Conservation (phyloP, 257 asterid species). For the Fraxinus anomala region DNA sequence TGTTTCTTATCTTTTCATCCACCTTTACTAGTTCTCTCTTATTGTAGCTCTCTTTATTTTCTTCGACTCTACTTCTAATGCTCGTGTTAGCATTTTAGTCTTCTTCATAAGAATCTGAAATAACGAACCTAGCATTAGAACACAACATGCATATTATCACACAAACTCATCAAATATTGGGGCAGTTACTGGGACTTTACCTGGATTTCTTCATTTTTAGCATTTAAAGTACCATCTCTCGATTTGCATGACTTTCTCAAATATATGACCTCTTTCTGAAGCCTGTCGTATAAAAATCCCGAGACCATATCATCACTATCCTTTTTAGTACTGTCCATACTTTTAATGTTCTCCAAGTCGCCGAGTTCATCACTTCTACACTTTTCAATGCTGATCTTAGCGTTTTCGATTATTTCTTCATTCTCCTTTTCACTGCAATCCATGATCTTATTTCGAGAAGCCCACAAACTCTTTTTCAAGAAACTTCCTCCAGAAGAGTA, state of each 20-base stretch:
- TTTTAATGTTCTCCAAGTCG: constrained; percentile 34
- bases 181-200: constrained; percentile 28
- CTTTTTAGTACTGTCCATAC: constrained; percentile 25
- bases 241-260: constrained; percentile 65
- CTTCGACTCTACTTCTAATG: constrained; percentile 65
- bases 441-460: constrained; percentile 48
- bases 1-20: constrained; percentile 41
- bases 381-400: constrained; percentile 22
- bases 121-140: not conserved
- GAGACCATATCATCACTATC: constrained; percentile 66
- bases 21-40: constrained; percentile 47
- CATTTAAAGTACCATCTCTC: constrained; percentile 51
- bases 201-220: constrained; percentile 81
- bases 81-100: constrained; percentile 62
- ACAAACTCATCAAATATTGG: not conserved
- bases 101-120: constrained; percentile 68
- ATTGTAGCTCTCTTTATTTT: constrained; percentile 65
- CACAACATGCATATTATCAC: constrained; percentile 2
- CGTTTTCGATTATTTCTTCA: constrained; percentile 44
- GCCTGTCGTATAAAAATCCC: constrained; percentile 77
- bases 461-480: constrained; percentile 57
- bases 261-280: constrained; percentile 79
- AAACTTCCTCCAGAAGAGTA: constrained; percentile 42
- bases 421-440: constrained; percentile 67
- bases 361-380: constrained; percentile 27